Percentiles rank a stretch among this genome's conserved stretches.
Conservation (phyloP, 2,329 filamentous ascomycete genomes). For the Alternaria gansuensis region DNA sequence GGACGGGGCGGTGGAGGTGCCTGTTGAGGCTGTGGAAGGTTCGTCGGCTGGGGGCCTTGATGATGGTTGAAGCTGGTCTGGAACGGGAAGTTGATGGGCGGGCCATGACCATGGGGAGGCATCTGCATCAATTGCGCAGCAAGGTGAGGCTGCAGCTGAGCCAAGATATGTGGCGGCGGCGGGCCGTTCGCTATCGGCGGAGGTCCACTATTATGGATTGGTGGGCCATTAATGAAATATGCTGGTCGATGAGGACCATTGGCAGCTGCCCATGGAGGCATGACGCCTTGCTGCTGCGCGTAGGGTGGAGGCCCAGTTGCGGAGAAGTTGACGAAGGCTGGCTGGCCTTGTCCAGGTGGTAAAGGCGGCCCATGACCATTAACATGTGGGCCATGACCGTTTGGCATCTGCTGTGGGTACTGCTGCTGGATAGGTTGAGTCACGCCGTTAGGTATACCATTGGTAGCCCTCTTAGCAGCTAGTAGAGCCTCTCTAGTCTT, state of each 20-base stretch:
- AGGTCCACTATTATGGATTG: slow-evolving; percentile 18
- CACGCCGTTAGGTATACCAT: slow-evolving; percentile 51
- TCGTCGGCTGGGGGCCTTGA: slow-evolving; percentile 50
- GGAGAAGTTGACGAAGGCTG: slow-evolving; percentile 61
- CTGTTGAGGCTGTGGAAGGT: slow-evolving; percentile 54
- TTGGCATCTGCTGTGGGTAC: slow-evolving; percentile 29
- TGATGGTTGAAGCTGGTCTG: slow-evolving; percentile 57
- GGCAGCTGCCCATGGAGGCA: slow-evolving; percentile 14
- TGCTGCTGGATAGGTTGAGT: slow-evolving; percentile 40
- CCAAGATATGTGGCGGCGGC: slow-evolving; percentile 23
- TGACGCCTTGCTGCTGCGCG: slow-evolving; percentile 71
- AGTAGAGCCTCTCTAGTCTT: slow-evolving; percentile 49
- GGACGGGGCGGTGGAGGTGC: slow-evolving; percentile 61
- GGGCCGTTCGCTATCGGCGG: slow-evolving; percentile 10
- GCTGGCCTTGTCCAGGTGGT: slow-evolving; percentile 46
- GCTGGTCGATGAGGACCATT: slow-evolving; percentile 15
- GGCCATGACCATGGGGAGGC: slow-evolving; percentile 29
- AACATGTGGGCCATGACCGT: slow-evolving; percentile 30
- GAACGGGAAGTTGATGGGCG: slow-evolving; percentile 38
- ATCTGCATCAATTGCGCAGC: slow-evolving; percentile 33
- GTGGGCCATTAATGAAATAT: slow-evolving; percentile 16
- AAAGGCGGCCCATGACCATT: slow-evolving; percentile 33
- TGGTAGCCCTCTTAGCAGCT: slow-evolving; percentile 70
- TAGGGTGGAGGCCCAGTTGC: slow-evolving; percentile 66
- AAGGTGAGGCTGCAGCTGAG: slow-evolving; percentile 32